Base-by-base conservation (phyloP, 2,329 filamentous ascomycete species). In the Aspergillus ustus region DNA sequence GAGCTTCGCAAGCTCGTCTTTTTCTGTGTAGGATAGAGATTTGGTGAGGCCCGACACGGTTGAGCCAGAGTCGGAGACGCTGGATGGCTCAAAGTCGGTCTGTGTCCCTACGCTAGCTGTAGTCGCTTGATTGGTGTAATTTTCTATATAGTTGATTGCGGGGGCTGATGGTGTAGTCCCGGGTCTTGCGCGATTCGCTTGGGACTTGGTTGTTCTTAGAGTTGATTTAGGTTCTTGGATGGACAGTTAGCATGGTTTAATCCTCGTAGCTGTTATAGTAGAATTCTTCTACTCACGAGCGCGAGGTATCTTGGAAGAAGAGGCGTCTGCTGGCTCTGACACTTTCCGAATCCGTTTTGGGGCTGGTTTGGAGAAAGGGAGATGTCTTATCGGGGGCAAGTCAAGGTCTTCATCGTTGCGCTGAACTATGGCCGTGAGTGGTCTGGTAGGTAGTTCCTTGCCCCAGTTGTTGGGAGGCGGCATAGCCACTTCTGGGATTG, bases 351-450 rank as follows among this genome's bases (percentile, higher is more conserved):
- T 11, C 52, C 63, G 68, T 55, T 72, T 72, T 29, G 64, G 43
- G 17, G 57, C 65, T 20, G 69, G 68, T 58, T 71, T 77, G 28
- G 69, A 57, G 59, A 81, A 82, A 2, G 80, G 80, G 0, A 82
- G 71, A 17, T 76, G 70, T 62, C 80, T 65, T 62, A 73, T 79
- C 20, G 80, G 80, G 17, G 80, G 80, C n/a, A 81, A 69, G 55
- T 73, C 71, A 4, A 78, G 66, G n/a, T 68, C 62, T 25, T 73
- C 64, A 7, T 66, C 52, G 17, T 75, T 72, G 46, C 71, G 70
- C 20, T 66, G 71, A 3, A 62, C 65, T 20, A 72, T 69, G 7
- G 70, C 65, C 7, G 73, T 74, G 7, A 69, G 66, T 9, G 70
- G 72, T 51, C 69, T 69, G 3, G 62, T 52, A 7, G 43, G 7